These are phyloP conservation scores for Hanseniaspora uvarum DNA, from an alignment of 1,139 yeast species.

Conservation along the genomic window DNA sequence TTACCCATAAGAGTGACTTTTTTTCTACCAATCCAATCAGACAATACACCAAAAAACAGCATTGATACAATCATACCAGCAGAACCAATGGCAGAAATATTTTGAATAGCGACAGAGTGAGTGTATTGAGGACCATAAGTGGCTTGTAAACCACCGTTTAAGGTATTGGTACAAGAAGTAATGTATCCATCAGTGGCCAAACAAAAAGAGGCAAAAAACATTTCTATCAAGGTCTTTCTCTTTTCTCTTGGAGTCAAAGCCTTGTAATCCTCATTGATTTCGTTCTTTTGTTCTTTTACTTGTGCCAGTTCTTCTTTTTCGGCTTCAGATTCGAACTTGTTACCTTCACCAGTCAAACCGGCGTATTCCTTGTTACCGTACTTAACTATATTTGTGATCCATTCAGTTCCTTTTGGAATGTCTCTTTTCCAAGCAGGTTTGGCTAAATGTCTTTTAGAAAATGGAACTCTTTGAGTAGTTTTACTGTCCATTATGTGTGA, in stretches of 20 bases:
- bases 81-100: conserved; percentile 76
- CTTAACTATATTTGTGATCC: conserved; percentile 7
- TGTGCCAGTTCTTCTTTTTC: conserved; percentile 2
- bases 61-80: conserved; percentile 89
- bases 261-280: background rate
- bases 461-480: conserved; percentile 7
- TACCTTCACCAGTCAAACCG: background rate
- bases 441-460: conserved; percentile 9
- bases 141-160: conserved; percentile 51
- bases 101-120: conserved; percentile 56
- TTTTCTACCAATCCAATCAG: conserved; percentile 72
- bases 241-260: conserved; percentile 19
- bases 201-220: conserved; percentile 83
- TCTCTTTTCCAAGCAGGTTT: conserved; percentile 15
- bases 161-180: conserved; percentile 71
- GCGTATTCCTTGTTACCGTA: conserved; percentile 15
- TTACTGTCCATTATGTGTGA: background rate
- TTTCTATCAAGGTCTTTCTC: conserved; percentile 47
- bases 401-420: conserved; percentile 9
- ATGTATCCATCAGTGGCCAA: conserved; percentile 85
- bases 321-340: conserved; percentile 10
- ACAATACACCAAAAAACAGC: conserved; percentile 62
- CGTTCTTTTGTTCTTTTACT: conserved; percentile 8
- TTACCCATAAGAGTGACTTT: conserved; percentile 73
- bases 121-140: conserved; percentile 60